Conservation (phyloP, 495 filamentous ascomycete species). For the Neurospora africana region DNA sequence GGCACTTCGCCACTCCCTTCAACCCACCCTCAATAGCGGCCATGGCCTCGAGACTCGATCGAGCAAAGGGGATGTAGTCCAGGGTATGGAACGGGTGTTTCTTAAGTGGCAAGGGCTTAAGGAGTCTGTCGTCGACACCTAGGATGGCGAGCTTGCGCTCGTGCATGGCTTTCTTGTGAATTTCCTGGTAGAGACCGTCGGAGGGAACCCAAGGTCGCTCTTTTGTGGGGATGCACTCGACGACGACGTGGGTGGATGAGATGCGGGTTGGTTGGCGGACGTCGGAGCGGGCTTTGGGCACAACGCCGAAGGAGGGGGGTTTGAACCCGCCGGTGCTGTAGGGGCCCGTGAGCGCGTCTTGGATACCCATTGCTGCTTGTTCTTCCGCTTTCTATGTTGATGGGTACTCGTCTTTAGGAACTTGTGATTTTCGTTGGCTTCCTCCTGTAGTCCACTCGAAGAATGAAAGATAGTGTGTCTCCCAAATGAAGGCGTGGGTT, state of each 20-base stretch:
- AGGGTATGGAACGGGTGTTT: background rate
- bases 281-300: background rate
- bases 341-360: background rate
- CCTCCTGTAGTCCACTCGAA: background rate
- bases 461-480: too few species aligned
- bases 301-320: background rate
- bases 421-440: background rate
- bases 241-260: background rate
- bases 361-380: background rate
- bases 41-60: background rate
- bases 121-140: background rate
- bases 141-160: background rate
- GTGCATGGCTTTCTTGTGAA: background rate
- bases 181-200: background rate
- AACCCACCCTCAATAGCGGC: background rate
- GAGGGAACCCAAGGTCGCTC: background rate
- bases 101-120: background rate
- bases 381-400: background rate
- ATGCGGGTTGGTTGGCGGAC: background rate
- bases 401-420: background rate
- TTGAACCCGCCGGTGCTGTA: background rate
- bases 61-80: background rate
- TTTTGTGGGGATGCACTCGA: background rate
- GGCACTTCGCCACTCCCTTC: background rate
- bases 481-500: background rate